Evolutionary conservation across 306 rosid genomes (phyloP).

Genomic region (Dalbergia cultrata): DNA sequence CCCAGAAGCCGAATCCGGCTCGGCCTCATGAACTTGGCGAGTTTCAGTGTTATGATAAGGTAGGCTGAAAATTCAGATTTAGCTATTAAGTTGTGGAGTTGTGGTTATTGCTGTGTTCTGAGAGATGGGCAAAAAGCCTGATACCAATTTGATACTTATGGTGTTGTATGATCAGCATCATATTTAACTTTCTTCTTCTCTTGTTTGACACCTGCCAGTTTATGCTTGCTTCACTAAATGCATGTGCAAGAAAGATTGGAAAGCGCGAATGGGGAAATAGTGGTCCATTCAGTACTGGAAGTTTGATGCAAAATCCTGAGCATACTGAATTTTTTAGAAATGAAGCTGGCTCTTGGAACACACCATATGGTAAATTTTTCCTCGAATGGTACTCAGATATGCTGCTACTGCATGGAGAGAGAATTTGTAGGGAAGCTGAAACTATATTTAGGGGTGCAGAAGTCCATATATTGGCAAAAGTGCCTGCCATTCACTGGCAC

Average conservation of each 20-base stretch:
- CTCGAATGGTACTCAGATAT: conserved; percentile 89
- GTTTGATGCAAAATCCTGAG: conserved; percentile 52
- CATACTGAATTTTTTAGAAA: conserved; percentile 65
- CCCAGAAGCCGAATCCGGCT: conserved; percentile 58
- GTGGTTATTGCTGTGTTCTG: conserved; percentile 35
- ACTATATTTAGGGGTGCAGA: conserved; percentile 78
- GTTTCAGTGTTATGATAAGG: conserved; percentile 95
- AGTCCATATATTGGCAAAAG: conserved; percentile 69
- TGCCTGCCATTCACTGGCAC: conserved; percentile 84
- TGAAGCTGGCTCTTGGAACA: conserved; percentile 69
- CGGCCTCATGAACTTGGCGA: conserved; percentile 75
- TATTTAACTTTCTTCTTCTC: conserved; percentile 32
- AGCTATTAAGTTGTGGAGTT: conserved; percentile 38
- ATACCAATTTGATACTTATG: neutral
- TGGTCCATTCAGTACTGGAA: conserved; percentile 71
- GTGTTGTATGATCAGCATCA: conserved; percentile 16
- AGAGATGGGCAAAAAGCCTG: conserved; percentile 12
- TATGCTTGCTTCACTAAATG: conserved; percentile 85
- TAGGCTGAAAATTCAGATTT: conserved; percentile 48
- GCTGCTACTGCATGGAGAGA: conserved; percentile 88
- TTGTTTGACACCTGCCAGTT: conserved; percentile 59
- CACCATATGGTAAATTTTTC: conserved; percentile 75
- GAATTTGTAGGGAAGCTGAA: conserved; percentile 84
- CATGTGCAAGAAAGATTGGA: conserved; percentile 76
- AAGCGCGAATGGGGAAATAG: conserved; percentile 84